Percentiles rank a stretch among this genome's conserved stretches.
phyloP scores from a whole-genome alignment of 352 stramenopile genomes.

The Phytophthora ohioensis region DNA sequence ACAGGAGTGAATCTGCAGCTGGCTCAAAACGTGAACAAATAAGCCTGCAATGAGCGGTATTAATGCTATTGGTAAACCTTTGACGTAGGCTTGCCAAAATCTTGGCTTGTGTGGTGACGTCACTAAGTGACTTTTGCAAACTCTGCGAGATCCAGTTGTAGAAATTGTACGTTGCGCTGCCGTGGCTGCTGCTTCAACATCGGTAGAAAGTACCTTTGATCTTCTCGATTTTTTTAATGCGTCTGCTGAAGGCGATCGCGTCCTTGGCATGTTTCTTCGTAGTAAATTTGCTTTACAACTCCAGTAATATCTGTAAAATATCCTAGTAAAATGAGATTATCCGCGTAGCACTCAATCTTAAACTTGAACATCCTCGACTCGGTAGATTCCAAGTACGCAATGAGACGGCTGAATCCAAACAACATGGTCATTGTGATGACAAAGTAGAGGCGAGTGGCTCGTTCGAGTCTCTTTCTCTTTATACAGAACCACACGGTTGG shows the following conservation, averaged over 20 bases:
- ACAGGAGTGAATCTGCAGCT: constrained; percentile 8
- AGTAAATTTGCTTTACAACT: constrained; percentile 15
- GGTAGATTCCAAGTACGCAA: constrained; percentile 1
- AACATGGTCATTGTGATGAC: neutral
- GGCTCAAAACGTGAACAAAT: constrained; percentile 20
- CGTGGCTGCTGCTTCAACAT: neutral
- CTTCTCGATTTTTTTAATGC: neutral
- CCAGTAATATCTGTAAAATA: neutral
- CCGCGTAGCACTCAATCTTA: constrained; percentile 8
- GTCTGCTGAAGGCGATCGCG: constrained; percentile 2
- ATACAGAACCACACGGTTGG: constrained; percentile 12
- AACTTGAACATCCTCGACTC: neutral
- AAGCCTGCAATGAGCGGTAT: constrained; percentile 12
- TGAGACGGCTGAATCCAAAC: constrained; percentile 1
- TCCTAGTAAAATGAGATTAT: neutral
- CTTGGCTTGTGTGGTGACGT: neutral
- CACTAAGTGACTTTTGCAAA: too few relatives aligned
- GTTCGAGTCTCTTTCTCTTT: neutral
- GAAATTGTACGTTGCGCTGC: too few relatives aligned
- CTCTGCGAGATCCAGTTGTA: too few relatives aligned
- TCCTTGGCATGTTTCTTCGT: constrained; percentile 17
- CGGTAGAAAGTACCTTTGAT: neutral
- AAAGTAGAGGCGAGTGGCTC: constrained; percentile 5
- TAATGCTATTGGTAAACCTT: neutral
- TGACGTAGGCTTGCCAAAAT: constrained; percentile 10